Evolutionary conservation across 352 stramenopile species (phyloP).

Genomic region (Phytophthora pluvialis): DNA sequence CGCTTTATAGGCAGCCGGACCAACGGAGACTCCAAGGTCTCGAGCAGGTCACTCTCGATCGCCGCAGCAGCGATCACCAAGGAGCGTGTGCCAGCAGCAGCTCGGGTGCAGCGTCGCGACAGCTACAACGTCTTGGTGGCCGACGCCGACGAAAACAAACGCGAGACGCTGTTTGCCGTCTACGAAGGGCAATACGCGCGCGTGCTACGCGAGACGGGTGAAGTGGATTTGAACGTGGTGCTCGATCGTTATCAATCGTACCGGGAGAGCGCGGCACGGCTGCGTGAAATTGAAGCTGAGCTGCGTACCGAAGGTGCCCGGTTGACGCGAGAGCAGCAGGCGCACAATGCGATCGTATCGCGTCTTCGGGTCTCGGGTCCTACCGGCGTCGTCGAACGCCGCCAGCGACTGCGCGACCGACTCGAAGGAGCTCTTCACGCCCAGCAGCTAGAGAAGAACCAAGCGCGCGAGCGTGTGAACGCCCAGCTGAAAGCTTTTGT

Average conservation of each 20-base stretch:
- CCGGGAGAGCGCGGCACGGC: conserved; percentile 34
- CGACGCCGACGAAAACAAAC: conserved; percentile 31
- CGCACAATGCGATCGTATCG: conserved; percentile 37
- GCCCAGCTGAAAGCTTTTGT: conserved; percentile 58
- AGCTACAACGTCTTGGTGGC: conserved; percentile 37
- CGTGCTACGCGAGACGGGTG: conserved; percentile 53
- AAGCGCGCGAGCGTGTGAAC: conserved; percentile 48
- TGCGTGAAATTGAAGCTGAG: conserved; percentile 64
- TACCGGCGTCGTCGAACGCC: conserved; percentile 57
- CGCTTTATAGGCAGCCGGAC: conserved; percentile 48
- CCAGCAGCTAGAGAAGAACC: conserved; percentile 44
- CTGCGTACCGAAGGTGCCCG: conserved; percentile 30
- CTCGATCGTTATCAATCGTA: conserved; percentile 57
- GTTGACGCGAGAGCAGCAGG: conserved; percentile 40
- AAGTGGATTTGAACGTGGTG: conserved; percentile 56
- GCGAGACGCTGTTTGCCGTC: conserved; percentile 62
- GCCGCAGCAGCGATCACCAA: conserved; percentile 20
- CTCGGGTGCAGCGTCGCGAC: conserved; percentile 28
- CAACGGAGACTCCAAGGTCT: conserved; percentile 6
- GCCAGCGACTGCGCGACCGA: conserved; percentile 57
- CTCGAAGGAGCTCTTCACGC: conserved; percentile 52
- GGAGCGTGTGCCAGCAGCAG: conserved; percentile 8
- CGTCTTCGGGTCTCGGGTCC: conserved; percentile 55
- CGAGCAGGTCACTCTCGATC: conserved; percentile 7
- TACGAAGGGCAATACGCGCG: conserved; percentile 69